A percentile compares a stretch with the other conserved stretches of the same genome.
Evolutionary conservation across 257 asterid species (phyloP).

Genomic region (Phtheirospermum japonicum): DNA sequence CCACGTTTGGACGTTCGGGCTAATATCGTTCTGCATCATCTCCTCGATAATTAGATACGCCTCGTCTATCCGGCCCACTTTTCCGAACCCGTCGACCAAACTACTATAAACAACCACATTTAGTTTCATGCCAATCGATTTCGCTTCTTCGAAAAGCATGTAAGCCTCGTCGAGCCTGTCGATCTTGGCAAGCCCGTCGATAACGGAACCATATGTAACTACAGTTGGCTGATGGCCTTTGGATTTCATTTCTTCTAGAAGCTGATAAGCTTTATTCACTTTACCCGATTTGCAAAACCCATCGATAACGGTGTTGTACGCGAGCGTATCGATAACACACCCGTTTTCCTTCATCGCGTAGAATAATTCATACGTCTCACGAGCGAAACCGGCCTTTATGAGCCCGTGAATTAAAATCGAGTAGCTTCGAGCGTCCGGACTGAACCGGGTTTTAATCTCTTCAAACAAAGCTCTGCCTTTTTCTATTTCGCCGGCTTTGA

Average conservation of each 20-base stretch:
- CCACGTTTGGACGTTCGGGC: constrained; percentile 85
- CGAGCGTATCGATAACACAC: constrained; percentile 73
- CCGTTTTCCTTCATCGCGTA: constrained; percentile 91
- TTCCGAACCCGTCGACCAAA: constrained; percentile 90
- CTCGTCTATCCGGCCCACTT: constrained; percentile 93
- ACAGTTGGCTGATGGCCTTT: constrained; percentile 80
- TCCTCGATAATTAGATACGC: constrained; percentile 93
- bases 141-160: constrained; percentile 99
- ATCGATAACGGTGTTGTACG: constrained; percentile 83
- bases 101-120: constrained; percentile 81
- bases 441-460: constrained; percentile 62
- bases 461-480: constrained; percentile 76
- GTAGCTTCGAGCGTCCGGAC: constrained; percentile 82
- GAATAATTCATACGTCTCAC: constrained; percentile 78
- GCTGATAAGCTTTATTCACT: constrained; percentile 95
- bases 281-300: constrained; percentile 94
- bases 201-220: constrained; percentile 86
- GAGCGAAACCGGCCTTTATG: constrained; percentile 81
- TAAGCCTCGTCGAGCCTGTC: constrained; percentile 96
- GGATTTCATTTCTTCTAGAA: constrained; percentile 87
- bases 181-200: constrained; percentile 96
- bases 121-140: constrained; percentile 61
- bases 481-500: constrained; percentile 80
- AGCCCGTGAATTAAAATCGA: constrained; percentile 90
- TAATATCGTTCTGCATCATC: constrained; percentile 75